Conservation (phyloP, 306 rosid species). For the Rubus idaeus region DNA sequence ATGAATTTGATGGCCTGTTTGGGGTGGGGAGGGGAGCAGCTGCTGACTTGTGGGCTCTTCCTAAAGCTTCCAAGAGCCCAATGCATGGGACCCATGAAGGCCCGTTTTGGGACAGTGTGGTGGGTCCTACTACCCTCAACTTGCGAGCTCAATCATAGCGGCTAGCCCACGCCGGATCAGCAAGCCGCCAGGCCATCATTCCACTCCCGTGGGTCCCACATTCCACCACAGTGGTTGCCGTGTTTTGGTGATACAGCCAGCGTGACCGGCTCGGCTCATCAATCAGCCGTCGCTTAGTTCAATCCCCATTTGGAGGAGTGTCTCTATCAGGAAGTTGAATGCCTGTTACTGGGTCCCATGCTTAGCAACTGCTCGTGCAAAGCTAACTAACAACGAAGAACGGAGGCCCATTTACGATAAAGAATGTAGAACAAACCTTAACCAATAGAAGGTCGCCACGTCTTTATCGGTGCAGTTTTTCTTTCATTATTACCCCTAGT, state of each 20-base stretch:
- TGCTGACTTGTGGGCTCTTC: not conserved
- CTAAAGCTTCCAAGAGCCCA: conserved; percentile 1
- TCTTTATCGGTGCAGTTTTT: not conserved
- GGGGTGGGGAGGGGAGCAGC: not conserved
- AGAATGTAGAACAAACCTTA: not conserved
- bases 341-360: conserved; percentile 16
- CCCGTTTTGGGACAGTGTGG: not conserved
- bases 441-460: not conserved
- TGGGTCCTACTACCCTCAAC: conserved; percentile 25
- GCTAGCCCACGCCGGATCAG: conserved; percentile 71
- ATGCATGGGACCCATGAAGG: conserved; percentile 14
- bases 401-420: not conserved
- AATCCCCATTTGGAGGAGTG: conserved; percentile 19
- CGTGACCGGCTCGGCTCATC: not conserved
- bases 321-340: conserved; percentile 14
- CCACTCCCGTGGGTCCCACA: conserved; percentile 40
- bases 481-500: not conserved
- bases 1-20: not conserved
- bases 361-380: conserved; percentile 3
- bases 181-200: conserved; percentile 54
- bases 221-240: conserved; percentile 24
- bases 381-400: conserved; percentile 7
- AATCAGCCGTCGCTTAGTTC: not conserved
- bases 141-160: conserved; percentile 53
- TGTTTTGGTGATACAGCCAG: not conserved